Evolutionary conservation across 1,284 basidiomycete genomes (phyloP).

Genomic region (Tilletia indica): DNA sequence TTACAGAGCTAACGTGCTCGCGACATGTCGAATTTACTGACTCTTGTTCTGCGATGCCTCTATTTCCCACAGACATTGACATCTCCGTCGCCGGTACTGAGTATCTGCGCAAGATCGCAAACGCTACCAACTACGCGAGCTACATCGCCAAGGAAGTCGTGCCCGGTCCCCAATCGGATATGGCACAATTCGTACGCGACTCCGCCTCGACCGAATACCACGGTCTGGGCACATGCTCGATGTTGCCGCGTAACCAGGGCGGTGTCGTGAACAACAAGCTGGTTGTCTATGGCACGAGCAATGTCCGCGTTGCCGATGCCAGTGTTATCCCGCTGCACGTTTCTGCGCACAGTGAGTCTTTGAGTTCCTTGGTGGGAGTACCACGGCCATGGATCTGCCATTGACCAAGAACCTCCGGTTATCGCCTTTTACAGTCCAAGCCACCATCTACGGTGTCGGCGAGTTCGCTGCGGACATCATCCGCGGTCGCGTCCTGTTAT

Average conservation of each 20-base stretch:
- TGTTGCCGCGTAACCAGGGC: slow-evolving; percentile 42
- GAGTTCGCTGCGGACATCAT: slow-evolving; percentile 44
- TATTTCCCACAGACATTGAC: slow-evolving; percentile 35
- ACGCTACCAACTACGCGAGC: slow-evolving; percentile 32
- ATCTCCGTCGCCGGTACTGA: slow-evolving; percentile 41
- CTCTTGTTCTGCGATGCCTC: not conserved
- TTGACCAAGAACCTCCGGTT: too few species aligned
- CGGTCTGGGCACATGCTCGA: slow-evolving; percentile 57
- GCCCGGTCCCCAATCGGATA: slow-evolving; percentile 59
- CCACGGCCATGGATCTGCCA: too few species aligned
- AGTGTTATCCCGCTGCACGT: slow-evolving; percentile 54
- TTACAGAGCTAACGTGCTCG: not conserved
- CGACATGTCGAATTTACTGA: too few species aligned
- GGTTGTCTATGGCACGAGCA: slow-evolving; percentile 42
- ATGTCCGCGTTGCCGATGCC: slow-evolving; percentile 40
- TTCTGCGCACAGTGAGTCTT: slow-evolving; percentile 49
- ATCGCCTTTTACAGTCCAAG: slow-evolving; percentile 54
- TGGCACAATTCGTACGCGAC: slow-evolving; percentile 60
- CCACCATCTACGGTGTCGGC: slow-evolving; percentile 65
- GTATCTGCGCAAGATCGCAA: slow-evolving; percentile 43
- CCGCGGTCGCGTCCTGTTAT: not conserved
- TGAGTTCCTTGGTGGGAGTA: too few species aligned
- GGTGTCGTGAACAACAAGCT: slow-evolving; percentile 46
- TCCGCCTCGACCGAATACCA: slow-evolving; percentile 59
- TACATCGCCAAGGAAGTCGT: slow-evolving; percentile 36